Evolutionary conservation across 2,329 filamentous ascomycete genomes (phyloP).

Genomic region (Alternaria rosae): DNA sequence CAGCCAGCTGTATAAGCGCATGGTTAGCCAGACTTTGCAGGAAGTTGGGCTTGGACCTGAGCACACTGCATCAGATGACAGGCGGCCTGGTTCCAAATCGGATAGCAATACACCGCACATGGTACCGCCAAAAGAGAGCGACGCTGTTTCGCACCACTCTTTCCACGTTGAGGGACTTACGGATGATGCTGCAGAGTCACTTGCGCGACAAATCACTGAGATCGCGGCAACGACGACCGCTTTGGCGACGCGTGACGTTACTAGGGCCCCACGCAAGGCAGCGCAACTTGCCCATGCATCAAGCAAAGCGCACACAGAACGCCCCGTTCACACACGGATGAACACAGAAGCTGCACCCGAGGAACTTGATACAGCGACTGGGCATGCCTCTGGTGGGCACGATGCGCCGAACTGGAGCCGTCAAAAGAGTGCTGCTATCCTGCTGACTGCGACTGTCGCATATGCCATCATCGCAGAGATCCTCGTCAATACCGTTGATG

Average conservation of each 20-base stretch:
- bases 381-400: conserved; percentile 68
- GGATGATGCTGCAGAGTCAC: conserved; percentile 78
- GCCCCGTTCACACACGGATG: conserved; percentile 48
- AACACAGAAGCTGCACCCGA: conserved; percentile 60
- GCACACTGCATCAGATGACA: conserved; percentile 56
- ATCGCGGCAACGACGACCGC: conserved; percentile 91
- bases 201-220: conserved; percentile 89
- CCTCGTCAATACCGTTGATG: conserved; percentile 93
- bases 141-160: conserved; percentile 54
- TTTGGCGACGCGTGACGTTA: conserved; percentile 81
- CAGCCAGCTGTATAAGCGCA: conserved; percentile 89
- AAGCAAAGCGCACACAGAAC: conserved; percentile 48
- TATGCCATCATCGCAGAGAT: conserved; percentile 99
- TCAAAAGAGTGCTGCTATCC: conserved; percentile 85
- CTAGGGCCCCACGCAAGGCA: conserved; percentile 60
- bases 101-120: conserved; percentile 44
- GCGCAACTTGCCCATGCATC: conserved; percentile 52
- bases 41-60: conserved; percentile 74
- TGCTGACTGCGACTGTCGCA: conserved; percentile 85
- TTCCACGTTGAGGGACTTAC: conserved; percentile 71
- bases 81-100: conserved; percentile 27
- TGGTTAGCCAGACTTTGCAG: conserved; percentile 86
- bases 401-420: conserved; percentile 99
- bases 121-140: conserved; percentile 46
- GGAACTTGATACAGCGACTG: conserved; percentile 53